These are phyloP conservation scores for Aspergillus jensenii DNA, from an alignment of 2,329 filamentous ascomycete genomes.

Conservation along the genomic window DNA sequence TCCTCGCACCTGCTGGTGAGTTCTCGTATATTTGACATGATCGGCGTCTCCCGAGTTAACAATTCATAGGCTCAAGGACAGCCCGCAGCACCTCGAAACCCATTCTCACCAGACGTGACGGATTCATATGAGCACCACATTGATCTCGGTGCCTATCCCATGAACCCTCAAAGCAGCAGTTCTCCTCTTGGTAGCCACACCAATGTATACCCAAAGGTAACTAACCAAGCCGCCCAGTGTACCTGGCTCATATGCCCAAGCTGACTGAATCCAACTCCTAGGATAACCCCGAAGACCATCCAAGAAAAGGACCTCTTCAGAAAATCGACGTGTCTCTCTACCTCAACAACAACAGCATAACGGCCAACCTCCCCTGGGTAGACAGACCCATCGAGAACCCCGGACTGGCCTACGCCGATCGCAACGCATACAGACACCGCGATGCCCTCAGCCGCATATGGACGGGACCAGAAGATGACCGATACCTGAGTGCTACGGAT, in stretches of 20 bases:
- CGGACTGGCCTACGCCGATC: neutral
- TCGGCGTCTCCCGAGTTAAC: neutral
- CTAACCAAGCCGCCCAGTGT: neutral
- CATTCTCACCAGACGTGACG: neutral
- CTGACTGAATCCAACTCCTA: neutral
- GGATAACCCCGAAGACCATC: neutral
- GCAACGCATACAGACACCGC: neutral
- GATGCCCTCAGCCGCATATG: neutral
- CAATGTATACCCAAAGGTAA: neutral
- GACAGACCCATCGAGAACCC: neutral
- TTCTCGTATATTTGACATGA: neutral
- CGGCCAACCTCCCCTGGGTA: neutral
- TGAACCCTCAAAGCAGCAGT: neutral
- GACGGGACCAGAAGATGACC: neutral
- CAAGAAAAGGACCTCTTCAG: neutral
- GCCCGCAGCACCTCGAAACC: neutral
- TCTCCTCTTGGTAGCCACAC: neutral
- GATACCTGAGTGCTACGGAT: neutral
- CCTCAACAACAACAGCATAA: neutral
- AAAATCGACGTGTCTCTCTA: neutral
- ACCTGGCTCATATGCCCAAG: neutral
- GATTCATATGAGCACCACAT: neutral
- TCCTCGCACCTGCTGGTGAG: neutral
- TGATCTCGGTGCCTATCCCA: neutral
- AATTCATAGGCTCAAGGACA: neutral